A percentile compares a stretch with the other conserved stretches of the same genome.
These are phyloP conservation scores for Aspergillus flavus DNA, from an alignment of 2,329 filamentous ascomycete species.

Conservation along the genomic window DNA sequence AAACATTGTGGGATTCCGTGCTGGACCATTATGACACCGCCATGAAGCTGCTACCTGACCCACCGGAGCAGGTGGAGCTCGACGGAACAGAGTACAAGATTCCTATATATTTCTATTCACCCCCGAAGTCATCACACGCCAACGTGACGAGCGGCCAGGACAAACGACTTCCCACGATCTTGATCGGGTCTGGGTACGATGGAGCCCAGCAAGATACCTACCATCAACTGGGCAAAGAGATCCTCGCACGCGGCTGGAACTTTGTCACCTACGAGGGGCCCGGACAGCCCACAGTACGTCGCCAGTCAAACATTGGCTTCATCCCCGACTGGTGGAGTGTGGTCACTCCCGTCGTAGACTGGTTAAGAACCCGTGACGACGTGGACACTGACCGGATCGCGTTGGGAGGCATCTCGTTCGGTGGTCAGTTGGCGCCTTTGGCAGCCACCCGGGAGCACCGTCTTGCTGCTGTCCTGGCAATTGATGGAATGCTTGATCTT, in stretches of 20 bases:
- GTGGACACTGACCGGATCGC: background rate
- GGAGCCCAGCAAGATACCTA: background rate
- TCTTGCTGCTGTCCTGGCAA: background rate
- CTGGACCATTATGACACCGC: background rate
- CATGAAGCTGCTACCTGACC: background rate
- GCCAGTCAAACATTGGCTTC: slow-evolving; percentile 47
- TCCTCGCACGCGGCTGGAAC: background rate
- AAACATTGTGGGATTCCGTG: background rate
- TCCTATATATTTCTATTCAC: background rate
- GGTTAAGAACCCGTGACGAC: background rate
- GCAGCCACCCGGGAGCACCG: slow-evolving; percentile 3
- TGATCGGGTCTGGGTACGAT: background rate
- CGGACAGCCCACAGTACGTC: slow-evolving; percentile 47
- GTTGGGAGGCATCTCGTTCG: background rate
- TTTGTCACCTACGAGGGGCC: slow-evolving; percentile 52
- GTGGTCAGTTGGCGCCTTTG: background rate
- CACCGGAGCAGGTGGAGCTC: background rate
- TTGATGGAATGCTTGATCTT: background rate
- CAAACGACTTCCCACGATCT: background rate
- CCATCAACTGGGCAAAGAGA: background rate
- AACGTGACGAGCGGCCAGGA: background rate
- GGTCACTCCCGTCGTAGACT: slow-evolving; percentile 46
- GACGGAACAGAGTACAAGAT: background rate
- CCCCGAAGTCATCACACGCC: background rate
- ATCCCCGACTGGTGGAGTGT: slow-evolving; percentile 50